Base-by-base conservation (phyloP, 352 stramenopile genomes). In the Peronospora destructor region DNA sequence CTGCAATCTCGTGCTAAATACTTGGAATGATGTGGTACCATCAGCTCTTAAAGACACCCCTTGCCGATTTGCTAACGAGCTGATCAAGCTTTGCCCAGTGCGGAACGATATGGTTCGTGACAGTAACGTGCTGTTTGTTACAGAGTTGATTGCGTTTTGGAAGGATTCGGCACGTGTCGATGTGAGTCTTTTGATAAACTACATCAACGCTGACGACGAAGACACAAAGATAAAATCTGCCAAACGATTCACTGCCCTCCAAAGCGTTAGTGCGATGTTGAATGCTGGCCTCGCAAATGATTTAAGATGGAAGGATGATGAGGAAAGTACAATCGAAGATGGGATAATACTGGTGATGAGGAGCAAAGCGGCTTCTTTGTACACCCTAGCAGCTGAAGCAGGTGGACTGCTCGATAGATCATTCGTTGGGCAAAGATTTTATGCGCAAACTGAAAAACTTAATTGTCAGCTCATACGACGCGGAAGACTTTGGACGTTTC, bases 401-500 rank as follows among this genome's bases (percentile, higher is more conserved):
- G 69, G 69, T 19, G 79, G 82, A 10, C 14, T 87, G 1, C 61
- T 26, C 37, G 45, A 30, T 6, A 38, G 46, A 39, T 38, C 54
- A 19, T 32, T 49, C 10, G 13, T 45, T 37, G 13, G 14, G 14
- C 29, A 46, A 56, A 33, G 17, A 47, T 9, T 80, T 84, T 44
- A 61, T 64, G 17, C 44, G 41, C 25, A 69, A 75, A 6, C 17
- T 86, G 11, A 47, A 50, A 25, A 67, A 78, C 5, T 53, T 75
- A 8, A 72, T 84, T 11, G 52, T 66, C 14, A 62, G 62, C 14
- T 76, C 60, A 23, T 87, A 83, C 45, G 81, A 69, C 28, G 53
- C 69, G 5, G 79, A 90, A 59, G 74, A 90, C 33, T 84, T 71
- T 49, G 72, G 66, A 3, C 68, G 66, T n/a, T 87, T 90, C 39